phyloP scores from a whole-genome alignment of 768 basidiomycete genomes.

The Sarcodon sp. region DNA sequence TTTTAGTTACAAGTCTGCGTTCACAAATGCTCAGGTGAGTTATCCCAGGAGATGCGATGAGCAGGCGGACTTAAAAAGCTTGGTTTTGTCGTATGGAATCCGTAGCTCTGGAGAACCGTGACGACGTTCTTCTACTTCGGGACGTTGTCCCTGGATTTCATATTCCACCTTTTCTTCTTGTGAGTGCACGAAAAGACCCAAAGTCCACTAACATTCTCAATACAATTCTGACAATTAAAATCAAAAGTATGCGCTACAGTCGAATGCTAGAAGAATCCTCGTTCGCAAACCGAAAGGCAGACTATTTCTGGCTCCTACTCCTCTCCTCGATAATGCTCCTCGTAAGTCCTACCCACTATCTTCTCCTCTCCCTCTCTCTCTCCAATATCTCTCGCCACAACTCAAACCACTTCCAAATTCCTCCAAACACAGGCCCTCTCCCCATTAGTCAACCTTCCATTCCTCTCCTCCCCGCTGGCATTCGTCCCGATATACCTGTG shows the following conservation, averaged over 20 bases:
- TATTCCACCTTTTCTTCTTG: conserved; percentile 99
- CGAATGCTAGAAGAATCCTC: conserved; percentile 95
- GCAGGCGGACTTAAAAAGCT: conserved; percentile 2
- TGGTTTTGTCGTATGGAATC: not conserved
- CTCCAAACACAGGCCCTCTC: conserved; percentile 46
- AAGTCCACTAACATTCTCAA: not conserved
- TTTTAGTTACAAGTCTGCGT: conserved; percentile 80
- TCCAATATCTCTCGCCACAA: not conserved
- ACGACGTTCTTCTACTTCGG: conserved; percentile 98
- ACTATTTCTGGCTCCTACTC: conserved; percentile 91
- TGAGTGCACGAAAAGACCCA: conserved; percentile 25
- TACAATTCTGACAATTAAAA: not conserved
- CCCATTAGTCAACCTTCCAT: conserved; percentile 82
- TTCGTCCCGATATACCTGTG: conserved; percentile 97
- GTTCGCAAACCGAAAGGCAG: conserved; percentile 81
- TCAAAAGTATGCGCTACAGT: conserved; percentile 90
- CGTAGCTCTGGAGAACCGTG: conserved; percentile 72
- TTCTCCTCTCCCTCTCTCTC: conserved; percentile 3
- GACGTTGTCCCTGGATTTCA: conserved; percentile 81
- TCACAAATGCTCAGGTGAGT: conserved; percentile 68
- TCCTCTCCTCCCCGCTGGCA: conserved; percentile 85
- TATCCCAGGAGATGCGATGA: conserved; percentile 2
- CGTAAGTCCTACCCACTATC: conserved; percentile 33
- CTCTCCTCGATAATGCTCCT: conserved; percentile 79
- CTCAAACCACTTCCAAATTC: not conserved